phyloP scores from a whole-genome alignment of 164 flowering plant genomes.

The Litsea cubeba region DNA sequence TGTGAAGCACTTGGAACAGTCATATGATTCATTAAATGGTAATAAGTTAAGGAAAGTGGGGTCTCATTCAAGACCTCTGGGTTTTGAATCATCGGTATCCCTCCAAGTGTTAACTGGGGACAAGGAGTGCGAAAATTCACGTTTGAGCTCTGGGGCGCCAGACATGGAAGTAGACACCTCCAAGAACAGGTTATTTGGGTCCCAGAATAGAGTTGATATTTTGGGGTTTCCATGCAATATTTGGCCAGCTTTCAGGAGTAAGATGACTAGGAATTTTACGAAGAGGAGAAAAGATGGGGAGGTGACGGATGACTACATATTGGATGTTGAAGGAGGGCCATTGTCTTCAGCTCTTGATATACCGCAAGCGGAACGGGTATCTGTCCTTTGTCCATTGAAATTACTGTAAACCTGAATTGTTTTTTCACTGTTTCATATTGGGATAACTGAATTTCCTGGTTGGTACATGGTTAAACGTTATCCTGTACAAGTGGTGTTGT shows the following conservation, averaged over 20 bases:
- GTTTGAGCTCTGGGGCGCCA: slow-evolving; percentile 13
- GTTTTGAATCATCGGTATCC: slow-evolving; percentile 17
- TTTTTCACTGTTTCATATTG: background rate
- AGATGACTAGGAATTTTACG: slow-evolving; percentile 23
- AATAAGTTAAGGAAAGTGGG: slow-evolving; percentile 24
- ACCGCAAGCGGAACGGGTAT: slow-evolving; percentile 29
- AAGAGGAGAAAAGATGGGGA: slow-evolving; percentile 52
- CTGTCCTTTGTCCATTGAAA: background rate
- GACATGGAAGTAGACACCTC: slow-evolving; percentile 29
- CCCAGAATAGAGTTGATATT: slow-evolving; percentile 15
- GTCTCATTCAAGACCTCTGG: slow-evolving; percentile 18
- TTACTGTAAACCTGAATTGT: background rate
- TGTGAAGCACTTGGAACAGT: slow-evolving; percentile 11
- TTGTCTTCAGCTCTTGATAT: slow-evolving; percentile 22
- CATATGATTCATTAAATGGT: slow-evolving; percentile 17
- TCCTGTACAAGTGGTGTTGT: background rate
- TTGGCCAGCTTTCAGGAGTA: slow-evolving; percentile 22
- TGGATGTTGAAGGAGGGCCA: slow-evolving; percentile 25
- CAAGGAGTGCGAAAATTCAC: slow-evolving; percentile 12
- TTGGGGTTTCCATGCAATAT: slow-evolving; percentile 22
- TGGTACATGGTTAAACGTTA: too few species aligned
- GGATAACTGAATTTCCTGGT: background rate
- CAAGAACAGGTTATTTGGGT: slow-evolving; percentile 26
- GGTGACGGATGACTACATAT: slow-evolving; percentile 8
- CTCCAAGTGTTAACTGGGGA: slow-evolving; percentile 16